Percentiles rank a stretch among this genome's conserved stretches.
Conservation (phyloP, 331 rosid species). For the Malus hybrid region DNA sequence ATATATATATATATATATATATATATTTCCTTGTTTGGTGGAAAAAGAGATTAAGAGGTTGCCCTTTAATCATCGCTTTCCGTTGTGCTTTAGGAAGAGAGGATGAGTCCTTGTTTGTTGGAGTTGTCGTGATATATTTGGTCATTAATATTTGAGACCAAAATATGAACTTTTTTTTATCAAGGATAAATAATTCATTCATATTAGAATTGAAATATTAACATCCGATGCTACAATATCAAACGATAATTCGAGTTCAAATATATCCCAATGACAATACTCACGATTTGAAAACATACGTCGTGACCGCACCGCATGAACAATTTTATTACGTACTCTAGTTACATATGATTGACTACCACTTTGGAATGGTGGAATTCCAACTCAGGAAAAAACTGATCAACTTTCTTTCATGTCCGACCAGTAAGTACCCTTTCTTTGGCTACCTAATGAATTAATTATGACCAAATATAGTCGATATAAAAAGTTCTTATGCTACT, state of each 20-base stretch:
- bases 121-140: neutral
- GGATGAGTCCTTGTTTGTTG: slow-evolving; percentile 11
- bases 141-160: neutral
- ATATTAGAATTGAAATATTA: too few species aligned
- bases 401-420: slow-evolving; percentile 11
- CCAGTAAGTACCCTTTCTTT: neutral
- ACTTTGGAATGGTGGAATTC: slow-evolving; percentile 35
- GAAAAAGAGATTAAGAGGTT: neutral
- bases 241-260: too few species aligned
- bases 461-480: neutral
- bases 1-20: too few species aligned
- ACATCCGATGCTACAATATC: too few species aligned
- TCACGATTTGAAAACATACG: too few species aligned
- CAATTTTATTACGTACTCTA: too few species aligned
- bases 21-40: neutral
- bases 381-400: slow-evolving; percentile 20
- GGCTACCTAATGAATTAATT: neutral
- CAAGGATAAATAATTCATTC: too few species aligned
- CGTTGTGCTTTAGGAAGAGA: neutral
- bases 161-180: neutral
- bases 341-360: neutral
- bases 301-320: too few species aligned
- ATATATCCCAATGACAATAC: too few species aligned
- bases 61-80: neutral
- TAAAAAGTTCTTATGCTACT: rapidly evolving